Evolutionary conservation across 2,329 filamentous ascomycete genomes (phyloP).

Genomic region (Spiromastix sp.): DNA sequence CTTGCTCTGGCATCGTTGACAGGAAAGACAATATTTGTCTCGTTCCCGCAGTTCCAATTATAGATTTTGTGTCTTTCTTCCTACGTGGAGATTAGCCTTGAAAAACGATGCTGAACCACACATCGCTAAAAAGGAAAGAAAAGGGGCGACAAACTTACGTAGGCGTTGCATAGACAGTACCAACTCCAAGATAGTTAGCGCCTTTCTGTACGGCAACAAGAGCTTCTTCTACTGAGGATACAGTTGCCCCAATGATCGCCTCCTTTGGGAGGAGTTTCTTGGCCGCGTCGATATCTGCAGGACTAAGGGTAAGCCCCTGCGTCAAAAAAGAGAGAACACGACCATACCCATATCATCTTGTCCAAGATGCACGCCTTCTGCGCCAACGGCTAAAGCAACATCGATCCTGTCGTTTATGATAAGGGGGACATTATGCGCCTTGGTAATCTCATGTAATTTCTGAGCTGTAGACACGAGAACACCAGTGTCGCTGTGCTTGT

Average conservation of each 20-base stretch:
- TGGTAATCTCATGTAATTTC: slow-evolving; percentile 61
- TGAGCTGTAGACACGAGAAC: slow-evolving; percentile 60
- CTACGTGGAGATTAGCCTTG: slow-evolving; percentile 31
- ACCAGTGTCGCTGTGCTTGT: slow-evolving; percentile 71
- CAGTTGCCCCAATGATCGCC: slow-evolving; percentile 81
- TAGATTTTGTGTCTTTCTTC: slow-evolving; percentile 77
- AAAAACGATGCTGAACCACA: not conserved
- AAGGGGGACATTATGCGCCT: slow-evolving; percentile 59
- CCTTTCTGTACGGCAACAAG: slow-evolving; percentile 59
- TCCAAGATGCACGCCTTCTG: slow-evolving; percentile 87
- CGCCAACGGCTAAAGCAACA: slow-evolving; percentile 72
- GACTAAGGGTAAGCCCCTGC: no score
- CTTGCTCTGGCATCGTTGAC: slow-evolving; percentile 30
- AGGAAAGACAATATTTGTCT: slow-evolving; percentile 56
- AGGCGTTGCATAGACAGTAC: slow-evolving; percentile 75
- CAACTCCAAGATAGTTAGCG: slow-evolving; percentile 86
- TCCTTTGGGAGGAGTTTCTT: slow-evolving; percentile 61
- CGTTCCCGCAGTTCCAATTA: slow-evolving; percentile 64
- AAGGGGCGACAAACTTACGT: slow-evolving; percentile 45
- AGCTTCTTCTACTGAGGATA: slow-evolving; percentile 65
- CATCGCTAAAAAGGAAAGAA: slow-evolving; percentile 6
- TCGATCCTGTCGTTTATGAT: slow-evolving; percentile 91
- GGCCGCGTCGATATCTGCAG: slow-evolving; percentile 50
- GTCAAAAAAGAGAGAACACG: no score
- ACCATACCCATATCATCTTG: slow-evolving; percentile 84